Base-by-base conservation (phyloP, 2,329 filamentous ascomycete genomes). In the Byssothecium circinans region DNA sequence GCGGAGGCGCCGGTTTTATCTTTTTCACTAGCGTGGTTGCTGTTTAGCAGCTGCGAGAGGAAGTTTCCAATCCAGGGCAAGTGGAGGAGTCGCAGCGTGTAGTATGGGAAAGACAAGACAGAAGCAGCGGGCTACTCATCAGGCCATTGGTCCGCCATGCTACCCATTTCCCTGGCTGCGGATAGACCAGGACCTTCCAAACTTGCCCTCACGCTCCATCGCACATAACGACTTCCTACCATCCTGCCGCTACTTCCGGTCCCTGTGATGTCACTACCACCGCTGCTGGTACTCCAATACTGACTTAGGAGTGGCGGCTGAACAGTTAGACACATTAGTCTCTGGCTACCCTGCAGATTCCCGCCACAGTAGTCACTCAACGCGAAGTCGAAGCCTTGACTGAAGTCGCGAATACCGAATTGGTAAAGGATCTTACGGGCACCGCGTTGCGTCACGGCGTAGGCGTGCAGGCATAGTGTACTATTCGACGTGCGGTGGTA, bases 361-460 rank as follows among this genome's bases (percentile, higher is more conserved):
- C 57, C 62, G 41, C 54, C 50, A 29, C 62, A 65, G 38, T 52
- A 61, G 20, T 62, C 54, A 5, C 45, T 51, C 12, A 64, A 33
- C 34, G 56, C 59, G 20, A 59, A 58, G 41, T 64, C 61, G 39
- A 54, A 64, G 5, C 57, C 61, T 12, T 57, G 52, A 20, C 43
- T 43, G 22, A 72, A 52, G 12, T 65, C 58, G 4, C 55, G 53
- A 10, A 68, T 46, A 6, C 56, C 61, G 6, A 64, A 57, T 39
- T 65, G 58, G 41, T 62, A 65, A 1, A 68, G 51, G 10, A 66
- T 45, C 35, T 60, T 62, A 12, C 63, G 54, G 1, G 64, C 64
- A 10, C 60, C 60, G 34, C 41, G 20, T 29, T 61, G 62, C 14
- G 62, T 60, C 10, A 65, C 58, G 19, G 62, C 58, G 43, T 65